Evolutionary conservation across 441 rosid species (phyloP).

Genomic region (Syzygium malaccense): DNA sequence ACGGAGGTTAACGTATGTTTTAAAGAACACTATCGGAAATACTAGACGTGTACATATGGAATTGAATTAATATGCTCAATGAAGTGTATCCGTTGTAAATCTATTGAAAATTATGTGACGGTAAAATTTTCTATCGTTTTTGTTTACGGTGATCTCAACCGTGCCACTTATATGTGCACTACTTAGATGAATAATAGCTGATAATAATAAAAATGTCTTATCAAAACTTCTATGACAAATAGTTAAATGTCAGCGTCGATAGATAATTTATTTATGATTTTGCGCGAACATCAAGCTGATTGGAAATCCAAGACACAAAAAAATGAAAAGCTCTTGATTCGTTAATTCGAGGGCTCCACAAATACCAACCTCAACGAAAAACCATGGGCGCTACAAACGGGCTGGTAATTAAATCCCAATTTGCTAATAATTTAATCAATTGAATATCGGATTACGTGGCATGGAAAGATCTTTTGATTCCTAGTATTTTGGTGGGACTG

Average conservation of each 20-base stretch:
- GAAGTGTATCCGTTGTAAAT: too few relatives aligned
- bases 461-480: neutral
- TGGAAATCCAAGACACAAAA: neutral
- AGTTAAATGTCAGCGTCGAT: neutral
- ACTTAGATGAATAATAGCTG: neutral
- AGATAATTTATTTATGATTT: neutral
- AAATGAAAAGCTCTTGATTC: neutral
- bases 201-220: neutral
- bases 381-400: neutral
- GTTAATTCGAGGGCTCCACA: neutral
- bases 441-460: too few relatives aligned
- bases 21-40: neutral
- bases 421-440: neutral
- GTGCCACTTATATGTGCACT: accelerated
- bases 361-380: neutral
- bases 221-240: neutral
- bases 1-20: neutral
- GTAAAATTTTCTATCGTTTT: neutral
- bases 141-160: neutral
- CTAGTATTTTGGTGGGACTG: neutral
- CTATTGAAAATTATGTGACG: neutral
- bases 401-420: neutral
- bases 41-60: neutral
- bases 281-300: neutral
- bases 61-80: neutral